Conservation (phyloP, 768 basidiomycete genomes). For the Butyriboletus loyo region DNA sequence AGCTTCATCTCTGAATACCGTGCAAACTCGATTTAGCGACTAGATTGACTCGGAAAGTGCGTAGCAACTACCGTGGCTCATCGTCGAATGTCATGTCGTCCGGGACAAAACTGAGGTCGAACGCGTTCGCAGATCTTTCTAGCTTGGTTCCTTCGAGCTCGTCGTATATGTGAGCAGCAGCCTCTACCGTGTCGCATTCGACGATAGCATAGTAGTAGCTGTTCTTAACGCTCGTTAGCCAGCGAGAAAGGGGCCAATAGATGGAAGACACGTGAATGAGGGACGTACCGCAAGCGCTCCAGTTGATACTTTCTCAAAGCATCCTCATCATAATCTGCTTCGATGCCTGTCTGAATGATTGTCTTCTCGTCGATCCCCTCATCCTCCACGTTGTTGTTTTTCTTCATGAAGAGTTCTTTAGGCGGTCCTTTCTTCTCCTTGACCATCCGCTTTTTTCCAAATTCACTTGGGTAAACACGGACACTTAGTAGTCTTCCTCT, state of each 20-base stretch:
- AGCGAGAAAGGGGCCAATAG: background rate
- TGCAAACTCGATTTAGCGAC: background rate
- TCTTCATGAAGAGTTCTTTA: constrained; percentile 70
- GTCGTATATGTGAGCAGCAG: constrained; percentile 75
- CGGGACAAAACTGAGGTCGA: constrained; percentile 93
- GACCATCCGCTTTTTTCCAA: constrained; percentile 84
- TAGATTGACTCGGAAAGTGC: background rate
- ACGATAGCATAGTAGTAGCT: constrained; percentile 97
- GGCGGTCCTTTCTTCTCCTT: constrained; percentile 90
- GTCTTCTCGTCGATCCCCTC: constrained; percentile 64
- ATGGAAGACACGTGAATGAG: background rate
- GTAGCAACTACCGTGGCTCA: constrained; percentile 55
- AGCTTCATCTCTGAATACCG: constrained; percentile 71
- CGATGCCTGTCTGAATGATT: constrained; percentile 63
- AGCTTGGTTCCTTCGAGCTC: constrained; percentile 95
- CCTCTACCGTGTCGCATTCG: constrained; percentile 74
- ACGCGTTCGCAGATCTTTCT: constrained; percentile 93
- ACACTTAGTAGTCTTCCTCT: constrained; percentile 75
- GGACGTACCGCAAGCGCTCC: constrained; percentile 80
- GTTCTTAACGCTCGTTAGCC: constrained; percentile 14
- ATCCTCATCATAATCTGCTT: constrained; percentile 83
- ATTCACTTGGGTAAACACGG: constrained; percentile 88
- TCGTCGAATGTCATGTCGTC: constrained; percentile 84
- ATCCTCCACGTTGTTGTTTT: constrained; percentile 32
- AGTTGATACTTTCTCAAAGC: constrained; percentile 89